Evolutionary conservation across 805 yeast species (phyloP), one percentile per base, ranked within the genome.

Genomic region (Kuraishia capsulata): DNA sequence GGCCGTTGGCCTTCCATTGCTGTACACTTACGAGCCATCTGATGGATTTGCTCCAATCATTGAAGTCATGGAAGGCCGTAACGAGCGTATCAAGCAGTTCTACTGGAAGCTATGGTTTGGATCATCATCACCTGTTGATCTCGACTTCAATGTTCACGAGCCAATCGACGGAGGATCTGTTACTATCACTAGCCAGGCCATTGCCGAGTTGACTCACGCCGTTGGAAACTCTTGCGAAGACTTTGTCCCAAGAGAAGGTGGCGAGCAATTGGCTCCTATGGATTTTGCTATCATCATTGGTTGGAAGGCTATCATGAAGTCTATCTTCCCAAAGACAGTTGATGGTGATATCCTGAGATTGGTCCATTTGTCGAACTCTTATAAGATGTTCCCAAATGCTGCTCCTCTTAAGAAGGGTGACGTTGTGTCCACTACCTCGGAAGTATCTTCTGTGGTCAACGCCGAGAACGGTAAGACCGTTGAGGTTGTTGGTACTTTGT

Each of bases 81-180:
- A 92, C 65, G 76, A 76, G 43, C 77, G 97, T 62, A 90, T 94
- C 64, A 92, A 92, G 69, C 78, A 80, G 62, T 86, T 92, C 71
- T 92, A 92, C 78, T 92, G 98, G 98, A 81, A 81, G 58, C 70
- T 90, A 54, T 92, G 99, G 99, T 87, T 87, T 56, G 94, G 90
- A 44, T 47, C 67, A 32, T 56, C 62, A 34, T 57, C 61, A 31
- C 73, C 77, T 33, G 79, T 78, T 49, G 78, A 83, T 50, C 72
- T 82, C 49, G 71, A 79, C 52, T 79, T 82, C 51, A 82, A 83
- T 54, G 85, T 85, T 47, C 71, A 77, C 51, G 66, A 78, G 48
- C 71, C 74, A 33, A 81, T 92, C 54, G 68, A 73, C 39, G 95
- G 95, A 56, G 76, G 73, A 38, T 68, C 75, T 32, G 69, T 77